Evolutionary conservation across 2,329 filamentous ascomycete species (phyloP).

Genomic region (Blastomyces gilchristii): DNA sequence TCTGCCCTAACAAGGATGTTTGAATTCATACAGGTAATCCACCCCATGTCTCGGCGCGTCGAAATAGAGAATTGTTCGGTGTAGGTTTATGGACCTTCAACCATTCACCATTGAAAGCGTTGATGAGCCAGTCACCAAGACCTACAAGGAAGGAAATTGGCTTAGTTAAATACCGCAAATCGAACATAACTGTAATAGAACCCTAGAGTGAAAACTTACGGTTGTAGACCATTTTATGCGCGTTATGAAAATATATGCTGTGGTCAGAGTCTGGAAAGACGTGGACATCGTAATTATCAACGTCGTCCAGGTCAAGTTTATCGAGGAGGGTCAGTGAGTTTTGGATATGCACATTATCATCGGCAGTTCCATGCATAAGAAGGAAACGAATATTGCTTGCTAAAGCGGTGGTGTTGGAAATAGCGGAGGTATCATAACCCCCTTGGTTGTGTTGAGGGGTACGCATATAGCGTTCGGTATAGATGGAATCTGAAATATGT

Average conservation of each 20-base stretch:
- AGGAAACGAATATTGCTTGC: slow-evolving; percentile 73
- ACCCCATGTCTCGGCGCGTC: slow-evolving; percentile 7
- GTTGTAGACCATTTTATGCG: slow-evolving; percentile 81
- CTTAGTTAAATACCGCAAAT: neutral
- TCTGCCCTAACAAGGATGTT: neutral
- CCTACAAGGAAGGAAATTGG: slow-evolving; percentile 15
- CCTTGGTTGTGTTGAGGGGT: slow-evolving; percentile 69
- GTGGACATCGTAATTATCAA: slow-evolving; percentile 94
- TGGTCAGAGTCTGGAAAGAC: slow-evolving; percentile 96
- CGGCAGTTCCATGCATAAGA: slow-evolving; percentile 89
- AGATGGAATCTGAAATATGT: slow-evolving; percentile 58
- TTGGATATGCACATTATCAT: slow-evolving; percentile 97
- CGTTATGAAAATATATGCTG: slow-evolving; percentile 88
- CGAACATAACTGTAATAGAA: neutral
- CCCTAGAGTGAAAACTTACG: slow-evolving; percentile 50
- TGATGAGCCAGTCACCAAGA: slow-evolving; percentile 73
- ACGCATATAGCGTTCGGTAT: slow-evolving; percentile 96
- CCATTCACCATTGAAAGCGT: slow-evolving; percentile 97
- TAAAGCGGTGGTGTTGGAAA: slow-evolving; percentile 65
- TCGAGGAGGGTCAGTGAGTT: slow-evolving; percentile 84
- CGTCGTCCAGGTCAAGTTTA: slow-evolving; percentile 64
- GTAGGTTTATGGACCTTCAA: slow-evolving; percentile 47
- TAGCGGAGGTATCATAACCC: slow-evolving; percentile 66
- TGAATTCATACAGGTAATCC: neutral
- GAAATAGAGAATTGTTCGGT: slow-evolving; percentile 32